These are phyloP conservation scores for Starmerella bombi DNA, from an alignment of 805 yeast species.

Conservation along the genomic window DNA sequence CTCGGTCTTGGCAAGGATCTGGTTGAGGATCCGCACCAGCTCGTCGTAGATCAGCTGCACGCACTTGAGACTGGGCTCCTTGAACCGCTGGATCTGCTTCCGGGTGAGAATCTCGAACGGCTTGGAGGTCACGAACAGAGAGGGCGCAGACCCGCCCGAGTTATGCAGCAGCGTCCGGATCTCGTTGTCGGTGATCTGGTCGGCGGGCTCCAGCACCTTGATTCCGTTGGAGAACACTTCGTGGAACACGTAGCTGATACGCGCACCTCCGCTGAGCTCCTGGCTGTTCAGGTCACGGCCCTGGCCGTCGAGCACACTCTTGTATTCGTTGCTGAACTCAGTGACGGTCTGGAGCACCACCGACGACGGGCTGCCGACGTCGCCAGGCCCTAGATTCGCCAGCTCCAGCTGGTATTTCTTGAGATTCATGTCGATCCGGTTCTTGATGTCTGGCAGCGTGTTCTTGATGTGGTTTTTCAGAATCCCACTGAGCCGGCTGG, in stretches of 20 bases:
- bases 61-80: conserved; percentile 84
- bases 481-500: conserved; percentile 80
- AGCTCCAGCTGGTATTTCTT: conserved; percentile 77
- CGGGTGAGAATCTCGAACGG: conserved; percentile 91
- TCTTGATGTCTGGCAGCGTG: conserved; percentile 84
- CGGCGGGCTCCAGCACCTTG: conserved; percentile 85
- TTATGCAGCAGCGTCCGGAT: conserved; percentile 95
- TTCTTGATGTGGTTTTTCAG: conserved; percentile 80
- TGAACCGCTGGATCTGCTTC: conserved; percentile 85
- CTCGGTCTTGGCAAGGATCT: conserved; percentile 66
- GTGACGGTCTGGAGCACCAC: conserved; percentile 85
- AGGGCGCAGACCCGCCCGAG: conserved; percentile 91
- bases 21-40: conserved; percentile 77
- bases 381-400: conserved; percentile 62
- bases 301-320: conserved; percentile 84
- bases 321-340: conserved; percentile 85
- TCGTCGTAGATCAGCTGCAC: conserved; percentile 88
- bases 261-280: conserved; percentile 95
- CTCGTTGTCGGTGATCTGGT: conserved; percentile 88
- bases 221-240: conserved; percentile 92
- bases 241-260: conserved; percentile 94
- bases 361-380: conserved; percentile 70
- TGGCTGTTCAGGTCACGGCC: conserved; percentile 76
- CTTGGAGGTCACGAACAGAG: conserved; percentile 90
- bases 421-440: conserved; percentile 73